These are phyloP conservation scores for Penicillium sp. DNA, from an alignment of 2,329 filamentous ascomycete species.

Conservation along the genomic window DNA sequence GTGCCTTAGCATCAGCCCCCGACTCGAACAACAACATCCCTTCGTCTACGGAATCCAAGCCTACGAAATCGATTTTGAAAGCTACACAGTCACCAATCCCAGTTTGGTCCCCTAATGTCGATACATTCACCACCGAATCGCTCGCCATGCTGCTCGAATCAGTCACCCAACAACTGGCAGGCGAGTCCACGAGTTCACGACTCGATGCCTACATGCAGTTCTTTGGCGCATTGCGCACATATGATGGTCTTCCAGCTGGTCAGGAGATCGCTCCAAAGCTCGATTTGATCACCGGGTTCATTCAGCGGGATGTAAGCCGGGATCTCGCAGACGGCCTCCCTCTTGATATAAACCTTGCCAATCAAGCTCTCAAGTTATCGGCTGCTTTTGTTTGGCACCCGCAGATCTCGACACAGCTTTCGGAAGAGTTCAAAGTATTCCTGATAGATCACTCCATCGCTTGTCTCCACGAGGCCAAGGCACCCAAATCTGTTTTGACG, in stretches of 20 bases:
- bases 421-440: constrained; percentile 74
- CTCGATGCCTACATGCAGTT: constrained; percentile 85
- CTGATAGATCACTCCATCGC: constrained; percentile 76
- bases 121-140: constrained; percentile 52
- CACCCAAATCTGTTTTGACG: constrained; percentile 73
- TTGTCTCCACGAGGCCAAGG: constrained; percentile 63
- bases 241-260: constrained; percentile 74
- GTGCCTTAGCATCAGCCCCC: constrained; percentile 37
- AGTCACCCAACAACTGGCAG: constrained; percentile 73
- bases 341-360: constrained; percentile 65
- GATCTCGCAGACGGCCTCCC: constrained; percentile 54
- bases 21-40: constrained; percentile 47
- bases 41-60: constrained; percentile 51
- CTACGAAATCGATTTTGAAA: constrained; percentile 79
- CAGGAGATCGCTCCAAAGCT: constrained; percentile 72
- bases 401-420: constrained; percentile 65
- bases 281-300: constrained; percentile 71
- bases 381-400: constrained; percentile 71
- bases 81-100: constrained; percentile 46
- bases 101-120: constrained; percentile 44
- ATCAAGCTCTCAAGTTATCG: constrained; percentile 73
- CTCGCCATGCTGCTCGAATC: constrained; percentile 82
- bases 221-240: constrained; percentile 70
- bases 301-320: constrained; percentile 72
- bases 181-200: constrained; percentile 66